phyloP scores from a whole-genome alignment of 129 eudicot genomes.

The Helichrysum umbraculigerum region DNA sequence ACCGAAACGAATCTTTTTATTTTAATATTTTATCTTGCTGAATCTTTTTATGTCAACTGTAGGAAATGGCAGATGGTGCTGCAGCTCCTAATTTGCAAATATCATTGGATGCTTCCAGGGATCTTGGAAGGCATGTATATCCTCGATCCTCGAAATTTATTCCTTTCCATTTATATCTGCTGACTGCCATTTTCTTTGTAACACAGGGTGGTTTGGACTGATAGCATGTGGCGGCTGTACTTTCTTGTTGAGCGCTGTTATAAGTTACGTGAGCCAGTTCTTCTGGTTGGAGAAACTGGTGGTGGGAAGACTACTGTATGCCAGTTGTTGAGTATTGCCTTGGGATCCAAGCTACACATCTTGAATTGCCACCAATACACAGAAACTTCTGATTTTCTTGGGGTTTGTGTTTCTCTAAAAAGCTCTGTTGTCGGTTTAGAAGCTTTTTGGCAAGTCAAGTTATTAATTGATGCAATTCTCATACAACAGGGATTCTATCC shows the following conservation, averaged over 20 bases:
- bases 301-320: conserved; percentile 98
- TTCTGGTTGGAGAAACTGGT: conserved; percentile 98
- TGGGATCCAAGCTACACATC: conserved; percentile 75
- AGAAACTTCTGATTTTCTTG: conserved; percentile 97
- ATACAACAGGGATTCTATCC: conserved; percentile 84
- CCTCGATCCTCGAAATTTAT: background rate
- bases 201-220: conserved; percentile 82
- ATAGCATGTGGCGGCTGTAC: conserved; percentile 79
- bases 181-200: conserved; percentile 4
- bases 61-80: conserved; percentile 39
- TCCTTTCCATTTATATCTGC: background rate
- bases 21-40: conserved; percentile 10
- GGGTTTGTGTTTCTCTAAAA: conserved; percentile 55
- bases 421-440: background rate
- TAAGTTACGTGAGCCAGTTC: conserved; percentile 90
- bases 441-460: conserved; percentile 15
- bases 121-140: conserved; percentile 53
- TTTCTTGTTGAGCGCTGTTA: conserved; percentile 87
- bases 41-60: conserved; percentile 13
- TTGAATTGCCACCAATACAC: conserved; percentile 98
- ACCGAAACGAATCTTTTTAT: background rate
- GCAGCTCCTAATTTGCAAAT: conserved; percentile 25
- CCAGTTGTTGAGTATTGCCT: conserved; percentile 72
- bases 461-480: conserved; percentile 6
- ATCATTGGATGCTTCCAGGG: conserved; percentile 29